A percentile compares a stretch with the other conserved stretches of the same genome.
Evolutionary conservation across 2,329 filamentous ascomycete species (phyloP).

Genomic region (Penicillium olsonii): DNA sequence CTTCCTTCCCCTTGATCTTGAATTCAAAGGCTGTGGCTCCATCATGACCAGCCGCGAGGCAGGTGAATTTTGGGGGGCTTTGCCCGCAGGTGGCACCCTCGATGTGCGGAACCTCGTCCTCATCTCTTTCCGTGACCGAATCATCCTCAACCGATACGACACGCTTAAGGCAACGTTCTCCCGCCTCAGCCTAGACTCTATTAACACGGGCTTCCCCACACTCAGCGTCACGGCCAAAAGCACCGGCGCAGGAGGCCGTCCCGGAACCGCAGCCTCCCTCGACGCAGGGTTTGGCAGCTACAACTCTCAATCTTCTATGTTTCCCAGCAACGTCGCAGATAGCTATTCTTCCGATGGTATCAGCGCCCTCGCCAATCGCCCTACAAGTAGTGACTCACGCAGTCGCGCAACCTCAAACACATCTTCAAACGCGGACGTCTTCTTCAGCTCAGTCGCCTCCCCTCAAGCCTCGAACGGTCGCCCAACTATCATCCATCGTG

Average conservation of each 20-base stretch:
- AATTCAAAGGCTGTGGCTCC: conserved; percentile 81
- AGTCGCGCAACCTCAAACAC: conserved; percentile 87
- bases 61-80: conserved; percentile 80
- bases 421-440: conserved; percentile 51
- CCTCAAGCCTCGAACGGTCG: conserved; percentile 31
- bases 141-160: conserved; percentile 88
- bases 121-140: conserved; percentile 80
- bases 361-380: conserved; percentile 32
- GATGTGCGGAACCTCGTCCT: conserved; percentile 89
- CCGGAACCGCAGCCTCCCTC: conserved; percentile 72
- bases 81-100: conserved; percentile 60
- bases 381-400: conserved; percentile 46
- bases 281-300: conserved; percentile 76
- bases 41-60: conserved; percentile 78
- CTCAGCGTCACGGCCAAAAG: conserved; percentile 44
- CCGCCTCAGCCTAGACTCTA: conserved; percentile 79
- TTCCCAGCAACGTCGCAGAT: conserved; percentile 66
- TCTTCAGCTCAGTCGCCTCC: conserved; percentile 46
- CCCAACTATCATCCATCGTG: conserved; percentile 36
- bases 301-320: conserved; percentile 75
- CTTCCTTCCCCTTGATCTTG: conserved; percentile 87
- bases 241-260: conserved; percentile 54
- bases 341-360: conserved; percentile 55
- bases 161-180: conserved; percentile 87
- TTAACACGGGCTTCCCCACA: conserved; percentile 54